Evolutionary conservation across 768 basidiomycete species (phyloP).

Genomic region (Lentinula aciculospora): DNA sequence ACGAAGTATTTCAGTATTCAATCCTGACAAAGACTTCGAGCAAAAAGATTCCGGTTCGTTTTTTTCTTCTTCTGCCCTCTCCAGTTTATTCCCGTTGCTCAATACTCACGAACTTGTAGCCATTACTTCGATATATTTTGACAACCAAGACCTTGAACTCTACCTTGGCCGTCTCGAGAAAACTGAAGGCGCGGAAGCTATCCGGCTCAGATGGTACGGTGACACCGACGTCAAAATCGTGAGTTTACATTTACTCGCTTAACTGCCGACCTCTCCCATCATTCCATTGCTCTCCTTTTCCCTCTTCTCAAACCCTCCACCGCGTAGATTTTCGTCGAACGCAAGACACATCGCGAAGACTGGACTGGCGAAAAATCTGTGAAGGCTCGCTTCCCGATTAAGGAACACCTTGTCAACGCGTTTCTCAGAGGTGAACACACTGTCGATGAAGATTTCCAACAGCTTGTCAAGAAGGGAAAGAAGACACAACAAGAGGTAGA

Average conservation of each 20-base stretch:
- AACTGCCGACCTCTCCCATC: not conserved
- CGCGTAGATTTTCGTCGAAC: constrained; percentile 75
- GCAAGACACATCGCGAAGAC: constrained; percentile 93
- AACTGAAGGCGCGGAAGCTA: constrained; percentile 96
- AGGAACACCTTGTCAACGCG: constrained; percentile 88
- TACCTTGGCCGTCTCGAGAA: constrained; percentile 97
- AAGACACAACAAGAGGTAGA: constrained; percentile 91
- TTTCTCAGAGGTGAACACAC: constrained; percentile 89
- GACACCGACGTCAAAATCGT: constrained; percentile 79
- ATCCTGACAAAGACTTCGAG: constrained; percentile 90
- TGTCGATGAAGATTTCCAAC: constrained; percentile 90
- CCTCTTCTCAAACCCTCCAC: not conserved
- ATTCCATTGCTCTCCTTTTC: not conserved
- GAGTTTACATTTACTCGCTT: constrained; percentile 19
- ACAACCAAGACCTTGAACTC: constrained; percentile 91
- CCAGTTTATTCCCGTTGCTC: too few species aligned
- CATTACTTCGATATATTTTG: constrained; percentile 96
- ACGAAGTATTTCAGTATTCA: constrained; percentile 59
- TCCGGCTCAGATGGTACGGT: constrained; percentile 97
- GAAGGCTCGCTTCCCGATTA: constrained; percentile 93
- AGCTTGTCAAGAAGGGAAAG: constrained; percentile 81
- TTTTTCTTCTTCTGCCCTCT: not conserved
- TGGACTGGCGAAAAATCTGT: constrained; percentile 99
- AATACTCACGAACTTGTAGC: constrained; percentile 35
- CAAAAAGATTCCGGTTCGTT: constrained; percentile 66